Evolutionary conservation across 176 grass and related monocot genomes (phyloP).

Genomic region (Triticum timopheevii): DNA sequence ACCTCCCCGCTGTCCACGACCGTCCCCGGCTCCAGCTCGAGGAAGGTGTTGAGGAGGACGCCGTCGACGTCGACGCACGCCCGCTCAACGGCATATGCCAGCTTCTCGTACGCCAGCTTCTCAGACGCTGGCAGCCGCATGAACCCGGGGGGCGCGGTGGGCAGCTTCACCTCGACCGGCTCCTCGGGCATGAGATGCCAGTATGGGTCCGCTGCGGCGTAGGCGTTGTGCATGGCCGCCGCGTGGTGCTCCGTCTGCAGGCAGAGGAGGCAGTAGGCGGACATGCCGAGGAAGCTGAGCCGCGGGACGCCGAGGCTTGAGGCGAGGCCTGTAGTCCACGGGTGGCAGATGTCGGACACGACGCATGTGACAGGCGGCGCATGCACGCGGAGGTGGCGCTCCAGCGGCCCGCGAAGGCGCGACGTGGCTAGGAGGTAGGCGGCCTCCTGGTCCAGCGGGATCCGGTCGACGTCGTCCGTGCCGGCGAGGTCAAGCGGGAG

Average conservation of each 20-base stretch:
- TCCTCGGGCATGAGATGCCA: too few species aligned
- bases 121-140: too few species aligned
- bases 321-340: slow-evolving; percentile 35
- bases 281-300: slow-evolving; percentile 30
- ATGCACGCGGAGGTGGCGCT: not conserved
- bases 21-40: too few species aligned
- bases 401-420: not conserved
- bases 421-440: not conserved
- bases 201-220: slow-evolving; percentile 23
- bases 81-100: too few species aligned
- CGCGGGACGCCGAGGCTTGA: slow-evolving; percentile 22
- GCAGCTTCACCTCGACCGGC: too few species aligned
- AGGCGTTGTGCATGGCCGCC: slow-evolving; percentile 3
- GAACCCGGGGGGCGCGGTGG: too few species aligned
- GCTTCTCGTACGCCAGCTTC: too few species aligned
- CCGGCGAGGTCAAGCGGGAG: not conserved
- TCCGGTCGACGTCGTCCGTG: not conserved
- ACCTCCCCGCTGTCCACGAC: too few species aligned
- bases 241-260: not conserved
- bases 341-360: slow-evolving; percentile 49
- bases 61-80: too few species aligned
- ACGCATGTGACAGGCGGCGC: slow-evolving; percentile 29
- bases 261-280: not conserved
- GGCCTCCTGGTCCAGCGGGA: not conserved
- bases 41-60: too few species aligned